Evolutionary conservation across 2,329 filamentous ascomycete genomes (phyloP).

Genomic region (Ilyonectria destructans): DNA sequence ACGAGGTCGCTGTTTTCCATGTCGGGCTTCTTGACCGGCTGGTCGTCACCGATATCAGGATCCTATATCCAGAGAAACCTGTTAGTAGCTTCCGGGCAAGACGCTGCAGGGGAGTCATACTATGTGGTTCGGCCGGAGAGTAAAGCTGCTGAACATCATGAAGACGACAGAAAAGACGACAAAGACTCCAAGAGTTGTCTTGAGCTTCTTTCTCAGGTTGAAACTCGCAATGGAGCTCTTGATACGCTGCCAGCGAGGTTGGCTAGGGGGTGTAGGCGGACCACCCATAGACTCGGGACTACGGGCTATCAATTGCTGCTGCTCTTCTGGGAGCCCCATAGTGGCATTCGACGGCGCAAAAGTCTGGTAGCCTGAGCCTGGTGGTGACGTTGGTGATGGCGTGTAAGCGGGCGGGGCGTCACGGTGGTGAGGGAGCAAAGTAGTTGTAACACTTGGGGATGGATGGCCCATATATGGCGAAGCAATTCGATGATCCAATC

Average conservation of each 20-base stretch:
- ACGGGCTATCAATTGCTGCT: conserved; percentile 59
- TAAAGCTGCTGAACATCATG: conserved; percentile 48
- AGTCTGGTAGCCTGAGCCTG: conserved; percentile 60
- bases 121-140: conserved; percentile 41
- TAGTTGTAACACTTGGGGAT: conserved; percentile 17
- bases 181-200: conserved; percentile 51
- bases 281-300: conserved; percentile 65
- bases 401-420: conserved; percentile 69
- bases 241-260: conserved; percentile 51
- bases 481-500: not conserved
- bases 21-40: conserved; percentile 46
- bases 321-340: conserved; percentile 63
- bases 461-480: conserved; percentile 12
- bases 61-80: conserved; percentile 31
- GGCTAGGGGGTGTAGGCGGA: conserved; percentile 42
- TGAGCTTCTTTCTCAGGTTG: conserved; percentile 49
- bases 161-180: conserved; percentile 54
- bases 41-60: conserved; percentile 42
- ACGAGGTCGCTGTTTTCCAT: conserved; percentile 42
- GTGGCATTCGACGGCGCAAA: conserved; percentile 52
- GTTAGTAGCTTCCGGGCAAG: conserved; percentile 8
- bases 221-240: conserved; percentile 42
- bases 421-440: conserved; percentile 42
- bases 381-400: conserved; percentile 57
- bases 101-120: conserved; percentile 46